Base-by-base conservation (phyloP, 257 asterid genomes). In the Nicotiana tomentosiformis region DNA sequence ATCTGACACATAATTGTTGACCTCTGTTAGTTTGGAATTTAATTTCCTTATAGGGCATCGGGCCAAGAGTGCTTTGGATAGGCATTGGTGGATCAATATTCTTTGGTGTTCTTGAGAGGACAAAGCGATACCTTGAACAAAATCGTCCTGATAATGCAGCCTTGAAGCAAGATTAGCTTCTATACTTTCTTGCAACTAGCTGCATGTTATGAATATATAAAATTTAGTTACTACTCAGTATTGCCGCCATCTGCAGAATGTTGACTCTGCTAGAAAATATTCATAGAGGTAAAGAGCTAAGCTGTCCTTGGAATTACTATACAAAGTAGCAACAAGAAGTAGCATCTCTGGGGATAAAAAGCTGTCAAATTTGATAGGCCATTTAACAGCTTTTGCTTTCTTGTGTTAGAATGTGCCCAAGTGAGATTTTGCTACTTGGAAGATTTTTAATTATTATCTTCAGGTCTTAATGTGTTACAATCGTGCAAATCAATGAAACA, bases 61-160 rank as follows among this genome's bases (percentile, higher is more conserved):
- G 96, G 81, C 98, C 99, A n/a, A 93, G 98, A 85, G 99, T 96
- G 81, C 85, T 96, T 84, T 96, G 99, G 99, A 96, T 96, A 84
- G 99, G 99, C 84, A 92, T 96, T 6, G 99, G 99, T 1, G 99
- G 99, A 78, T 96, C 99, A 9, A 96, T 96, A 88, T 96, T 96
- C 91, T 96, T 96, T 55, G 93, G 99, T 20, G 97, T 95, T 80
- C 98, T 95, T 67, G 99, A 95, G 87, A 85, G 97, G 78, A 91
- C 97, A 2, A 95, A 95, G 86, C 90, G 90, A 51, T 77, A 83
- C 82, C 94, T 95, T 33, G 94, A 91, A 5, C 87, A 92, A 88
- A 89, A 84, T 84, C 95, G 93, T 30, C 93, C 93, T 3, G 70
- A 85, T 72, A 82, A 80, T 37, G 76, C 68, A 49, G 80, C 86